Conservation (phyloP, 495 filamentous ascomycete genomes). For the Neurospora sp. region DNA sequence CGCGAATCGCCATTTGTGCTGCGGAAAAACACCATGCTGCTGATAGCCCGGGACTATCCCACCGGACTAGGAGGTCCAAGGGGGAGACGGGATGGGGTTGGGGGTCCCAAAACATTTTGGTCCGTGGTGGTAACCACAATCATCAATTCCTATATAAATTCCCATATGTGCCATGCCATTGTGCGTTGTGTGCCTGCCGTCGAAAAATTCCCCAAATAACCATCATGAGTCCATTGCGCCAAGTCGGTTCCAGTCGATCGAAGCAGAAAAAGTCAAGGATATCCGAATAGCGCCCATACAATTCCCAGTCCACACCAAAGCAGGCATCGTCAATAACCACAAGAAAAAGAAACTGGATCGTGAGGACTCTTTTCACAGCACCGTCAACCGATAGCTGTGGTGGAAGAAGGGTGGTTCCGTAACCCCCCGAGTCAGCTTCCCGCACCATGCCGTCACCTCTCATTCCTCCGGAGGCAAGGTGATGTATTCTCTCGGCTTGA, state of each 20-base stretch:
- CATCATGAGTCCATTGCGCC: not conserved
- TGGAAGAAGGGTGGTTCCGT: not conserved
- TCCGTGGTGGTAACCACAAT: not conserved
- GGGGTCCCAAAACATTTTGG: not conserved
- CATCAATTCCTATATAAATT: not conserved
- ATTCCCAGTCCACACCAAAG: not conserved
- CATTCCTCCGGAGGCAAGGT: not conserved
- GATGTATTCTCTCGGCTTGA: not conserved
- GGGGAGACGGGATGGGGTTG: not conserved
- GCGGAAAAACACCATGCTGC: not conserved
- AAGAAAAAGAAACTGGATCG: not conserved
- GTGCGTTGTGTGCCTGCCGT: not conserved
- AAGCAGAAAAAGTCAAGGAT: not conserved
- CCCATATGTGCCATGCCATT: not conserved
- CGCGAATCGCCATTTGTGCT: constrained; percentile 14
- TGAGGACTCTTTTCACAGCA: not conserved
- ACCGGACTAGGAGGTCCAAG: not conserved
- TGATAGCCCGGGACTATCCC: not conserved
- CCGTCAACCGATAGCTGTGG: not conserved
- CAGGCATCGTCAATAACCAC: not conserved
- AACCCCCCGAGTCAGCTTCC: not conserved
- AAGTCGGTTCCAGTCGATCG: not conserved
- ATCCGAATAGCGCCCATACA: not conserved
- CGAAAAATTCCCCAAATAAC: not conserved
- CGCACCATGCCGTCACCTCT: not conserved